Conservation (phyloP, 768 basidiomycete species). For the Scleroderma citrinum region DNA sequence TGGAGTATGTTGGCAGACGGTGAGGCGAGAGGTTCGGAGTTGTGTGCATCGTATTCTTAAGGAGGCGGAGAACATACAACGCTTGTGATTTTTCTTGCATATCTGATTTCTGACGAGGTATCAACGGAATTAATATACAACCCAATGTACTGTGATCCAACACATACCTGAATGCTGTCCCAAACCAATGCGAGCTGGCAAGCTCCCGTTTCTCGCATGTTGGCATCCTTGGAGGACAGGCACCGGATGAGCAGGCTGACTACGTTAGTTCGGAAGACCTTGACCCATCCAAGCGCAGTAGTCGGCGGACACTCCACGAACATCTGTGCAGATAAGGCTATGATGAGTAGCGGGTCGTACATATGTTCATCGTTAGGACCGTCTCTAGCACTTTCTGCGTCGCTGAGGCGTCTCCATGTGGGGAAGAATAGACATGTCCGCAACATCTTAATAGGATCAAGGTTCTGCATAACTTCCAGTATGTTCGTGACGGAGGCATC, state of each 20-base stretch:
- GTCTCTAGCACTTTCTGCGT: constrained; percentile 24
- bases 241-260: constrained; percentile 67
- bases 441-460: constrained; percentile 66
- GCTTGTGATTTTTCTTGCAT: constrained; percentile 79
- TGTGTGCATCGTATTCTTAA: constrained; percentile 54
- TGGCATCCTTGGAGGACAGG: constrained; percentile 59
- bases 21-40: constrained; percentile 32
- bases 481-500: constrained; percentile 39
- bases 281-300: constrained; percentile 78
- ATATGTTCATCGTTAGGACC: constrained; percentile 33
- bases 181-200: constrained; percentile 58
- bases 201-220: constrained; percentile 55
- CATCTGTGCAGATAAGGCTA: constrained; percentile 60
- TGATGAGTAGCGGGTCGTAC: constrained; percentile 80
- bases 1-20: constrained; percentile 71
- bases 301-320: constrained; percentile 53
- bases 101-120: constrained; percentile 42
- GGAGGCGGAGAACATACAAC: constrained; percentile 57
- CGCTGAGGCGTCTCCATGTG: constrained; percentile 47
- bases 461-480: constrained; percentile 60
- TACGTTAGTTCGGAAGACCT: constrained; percentile 76
- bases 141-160: neutral
- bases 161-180: constrained; percentile 56
- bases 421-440: constrained; percentile 72
- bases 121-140: neutral